Evolutionary conservation across 139 green algal species (phyloP), one percentile per base, ranked within the genome.

Genomic region (Picochlorum costavermella): DNA sequence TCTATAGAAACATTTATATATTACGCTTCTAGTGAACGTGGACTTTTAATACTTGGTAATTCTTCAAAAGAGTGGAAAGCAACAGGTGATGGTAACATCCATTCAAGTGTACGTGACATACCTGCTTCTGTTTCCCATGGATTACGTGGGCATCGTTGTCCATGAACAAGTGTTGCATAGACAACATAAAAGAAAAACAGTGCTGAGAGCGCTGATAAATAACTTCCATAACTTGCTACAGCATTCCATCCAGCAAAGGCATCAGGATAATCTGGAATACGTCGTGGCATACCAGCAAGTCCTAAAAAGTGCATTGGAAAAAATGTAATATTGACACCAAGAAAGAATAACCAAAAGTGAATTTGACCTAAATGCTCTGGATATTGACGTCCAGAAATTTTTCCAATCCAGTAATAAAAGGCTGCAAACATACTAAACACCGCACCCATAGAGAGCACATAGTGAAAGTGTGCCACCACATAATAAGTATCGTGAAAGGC

Each of bases 281-380:
- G 71, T 50, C 84, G 69, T 63, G 84, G 84, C 78, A 88, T 90
- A 67, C 84, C 84, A 36, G 76, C 71, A 49, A 87, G 45, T 36
- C 82, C 82, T 71, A 88, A 63, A 51, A 87, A 85, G 53, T 88
- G 78, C 73, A 82, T 83, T 57, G 80, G 80, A 37, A 91, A 87
- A 33, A 91, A 91, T 29, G 82, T 88, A 59, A 83, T 73, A 61
- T 88, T 90, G 62, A 88, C 81, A 60, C 81, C 83, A 60, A 86
- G 57, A 61, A 86, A 90, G 43, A 84, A 81, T 28, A 85, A 69
- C 67, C 74, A 88, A 62, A 90, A 90, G 61, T 88, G 81, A 51
- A 81, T 75, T 73, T 86, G 75, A 43, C 69, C 80, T 71, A 83
- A 70, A 28, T 64, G 75, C 72, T 88, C 81, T 61, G 75, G 70